Evolutionary conservation across 371 early-diverging fungal species (phyloP).

Genomic region (Batrachochytrium dendrobatidis): DNA sequence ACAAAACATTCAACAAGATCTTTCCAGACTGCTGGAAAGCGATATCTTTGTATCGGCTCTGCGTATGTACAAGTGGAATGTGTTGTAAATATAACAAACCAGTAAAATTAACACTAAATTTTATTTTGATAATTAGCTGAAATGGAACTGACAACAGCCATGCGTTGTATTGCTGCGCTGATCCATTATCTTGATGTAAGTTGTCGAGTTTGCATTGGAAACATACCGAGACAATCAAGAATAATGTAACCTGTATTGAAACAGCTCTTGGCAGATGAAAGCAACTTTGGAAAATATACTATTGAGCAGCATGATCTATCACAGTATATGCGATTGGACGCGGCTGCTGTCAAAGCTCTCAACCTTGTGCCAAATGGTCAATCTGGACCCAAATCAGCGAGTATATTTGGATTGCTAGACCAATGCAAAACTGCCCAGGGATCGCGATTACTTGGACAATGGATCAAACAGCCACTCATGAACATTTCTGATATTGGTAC

Average conservation of each 20-base stretch:
- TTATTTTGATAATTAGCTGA: constrained; percentile 52
- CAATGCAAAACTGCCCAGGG: constrained; percentile 89
- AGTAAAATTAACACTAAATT: background rate
- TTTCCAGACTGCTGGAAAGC: constrained; percentile 67
- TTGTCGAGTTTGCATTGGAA: too few species aligned
- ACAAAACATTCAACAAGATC: constrained; percentile 78
- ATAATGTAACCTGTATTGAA: too few species aligned
- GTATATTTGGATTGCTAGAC: constrained; percentile 80
- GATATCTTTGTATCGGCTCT: constrained; percentile 57
- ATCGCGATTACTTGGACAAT: constrained; percentile 75
- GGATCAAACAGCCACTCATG: constrained; percentile 92
- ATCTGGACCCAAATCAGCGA: constrained; percentile 68
- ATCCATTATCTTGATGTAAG: constrained; percentile 69
- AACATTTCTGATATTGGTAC: constrained; percentile 61
- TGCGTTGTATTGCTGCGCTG: constrained; percentile 66
- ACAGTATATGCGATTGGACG: constrained; percentile 89
- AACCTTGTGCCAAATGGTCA: constrained; percentile 74
- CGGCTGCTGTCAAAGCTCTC: constrained; percentile 80
- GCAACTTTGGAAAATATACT: constrained; percentile 65
- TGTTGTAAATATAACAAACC: background rate
- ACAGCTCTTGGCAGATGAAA: constrained; percentile 63
- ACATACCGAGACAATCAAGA: too few species aligned
- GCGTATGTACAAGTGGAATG: constrained; percentile 40
- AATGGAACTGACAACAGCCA: constrained; percentile 70
- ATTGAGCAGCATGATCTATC: constrained; percentile 67